phyloP scores from a whole-genome alignment of 164 flowering plant species.

The Vitis rotundifolia region DNA sequence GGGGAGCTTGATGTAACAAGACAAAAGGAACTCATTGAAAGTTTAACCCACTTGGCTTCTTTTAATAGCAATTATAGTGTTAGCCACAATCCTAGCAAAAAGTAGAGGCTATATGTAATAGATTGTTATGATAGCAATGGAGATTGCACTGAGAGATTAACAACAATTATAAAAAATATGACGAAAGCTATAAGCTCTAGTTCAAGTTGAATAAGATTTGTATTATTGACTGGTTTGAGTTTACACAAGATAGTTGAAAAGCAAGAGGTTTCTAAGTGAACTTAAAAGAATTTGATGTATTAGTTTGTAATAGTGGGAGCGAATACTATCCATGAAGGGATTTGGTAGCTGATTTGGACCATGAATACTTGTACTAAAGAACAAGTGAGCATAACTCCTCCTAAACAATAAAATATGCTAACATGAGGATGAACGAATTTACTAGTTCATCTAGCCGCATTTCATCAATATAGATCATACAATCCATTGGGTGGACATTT shows the following conservation, averaged over 20 bases:
- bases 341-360: slow-evolving; percentile 53
- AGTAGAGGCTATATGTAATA: slow-evolving; percentile 59
- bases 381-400: no score
- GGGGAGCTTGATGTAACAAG: slow-evolving; percentile 51
- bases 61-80: slow-evolving; percentile 22
- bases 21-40: slow-evolving; percentile 61
- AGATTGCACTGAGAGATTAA: slow-evolving; percentile 25
- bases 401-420: no score
- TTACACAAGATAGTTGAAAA: slow-evolving; percentile 52
- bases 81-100: slow-evolving; percentile 54
- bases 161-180: slow-evolving; percentile 35
- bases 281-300: slow-evolving; percentile 61
- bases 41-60: slow-evolving; percentile 33
- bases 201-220: slow-evolving; percentile 46
- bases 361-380: slow-evolving; percentile 17
- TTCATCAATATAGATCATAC: no score
- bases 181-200: slow-evolving; percentile 31
- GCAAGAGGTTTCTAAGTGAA: slow-evolving; percentile 34
- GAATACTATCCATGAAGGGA: slow-evolving; percentile 74
- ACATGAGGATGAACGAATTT: no score
- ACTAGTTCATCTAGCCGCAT: no score
- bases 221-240: slow-evolving; percentile 57
- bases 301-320: slow-evolving; percentile 73
- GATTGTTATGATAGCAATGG: slow-evolving; percentile 53
- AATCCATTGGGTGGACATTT: no score